Evolutionary conservation across 2,329 filamentous ascomycete species (phyloP).

Genomic region (Triangularia verruculosa): DNA sequence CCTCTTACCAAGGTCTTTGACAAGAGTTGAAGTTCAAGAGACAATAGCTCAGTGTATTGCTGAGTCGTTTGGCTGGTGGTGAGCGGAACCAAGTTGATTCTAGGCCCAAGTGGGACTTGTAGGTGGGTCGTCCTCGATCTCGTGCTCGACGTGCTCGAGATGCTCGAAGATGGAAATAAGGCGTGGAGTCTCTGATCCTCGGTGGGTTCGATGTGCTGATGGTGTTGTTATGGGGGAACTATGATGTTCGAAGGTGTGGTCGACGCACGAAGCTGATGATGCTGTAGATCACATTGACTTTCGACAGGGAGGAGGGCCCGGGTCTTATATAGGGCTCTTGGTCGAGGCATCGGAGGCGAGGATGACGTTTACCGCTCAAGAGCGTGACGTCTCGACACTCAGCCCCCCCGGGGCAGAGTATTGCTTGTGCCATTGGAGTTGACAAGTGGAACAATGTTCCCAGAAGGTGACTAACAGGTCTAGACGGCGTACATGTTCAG

Average conservation of each 20-base stretch:
- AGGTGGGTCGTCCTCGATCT: not conserved
- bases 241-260: not conserved
- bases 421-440: not conserved
- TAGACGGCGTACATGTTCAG: conserved; percentile 1
- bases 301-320: not conserved
- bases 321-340: conserved; percentile 2
- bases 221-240: not conserved
- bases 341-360: not conserved
- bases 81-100: not conserved
- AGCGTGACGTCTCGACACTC: not conserved
- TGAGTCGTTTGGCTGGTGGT: not conserved
- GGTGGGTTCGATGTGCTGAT: not conserved
- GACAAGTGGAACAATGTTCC: not conserved
- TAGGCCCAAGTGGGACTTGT: not conserved
- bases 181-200: not conserved
- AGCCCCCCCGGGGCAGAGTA: not conserved
- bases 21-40: not conserved
- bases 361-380: not conserved
- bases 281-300: not conserved
- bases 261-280: conserved; percentile 2
- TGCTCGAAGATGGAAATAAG: no score
- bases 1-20: not conserved
- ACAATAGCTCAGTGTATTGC: not conserved
- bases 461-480: conserved; percentile 2
- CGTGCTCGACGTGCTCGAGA: not conserved